Evolutionary conservation across 1,139 yeast genomes (phyloP), one percentile per base, ranked within the genome.

Genomic region (Suhomyces bolitotheri): DNA sequence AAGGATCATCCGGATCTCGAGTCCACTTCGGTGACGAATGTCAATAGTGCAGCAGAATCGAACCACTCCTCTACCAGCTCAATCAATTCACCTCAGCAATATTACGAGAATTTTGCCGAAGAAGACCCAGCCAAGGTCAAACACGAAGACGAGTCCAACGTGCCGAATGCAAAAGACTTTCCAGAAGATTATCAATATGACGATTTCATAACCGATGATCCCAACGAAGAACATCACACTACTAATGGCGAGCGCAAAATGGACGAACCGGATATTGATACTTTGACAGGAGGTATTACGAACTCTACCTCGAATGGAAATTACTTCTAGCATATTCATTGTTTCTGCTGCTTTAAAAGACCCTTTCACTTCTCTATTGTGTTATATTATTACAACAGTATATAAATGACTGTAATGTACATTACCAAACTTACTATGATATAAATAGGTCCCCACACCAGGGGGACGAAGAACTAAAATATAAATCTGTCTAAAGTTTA

Each of bases 201-300:
- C 31, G 66, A 60, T 32, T 61, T 60, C 31, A 61, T 63, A 25
- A 43, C 43, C n/a, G 51, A 49, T 5, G 47, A 35, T 10, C 41
- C 45, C 3, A 20, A 25, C 10, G 45, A 43, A n/a, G 44, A 42
- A 8, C 39, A 24, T 4, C 34, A 41, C 16, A 22, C 21, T 13
- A 16, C 27, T 3, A 36, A 25, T 8, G 26, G 29, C 11, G 46
- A 46, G 12, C 46, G 38, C 32, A 43, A 41, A 31, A 54, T 61
- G 27, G 63, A 56, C 25, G 64, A 58, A 22, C 53, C 58, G 3
- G 67, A 61, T 37, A 62, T 64, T 16, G 69, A 60, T 33, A 50
- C 60, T 6, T 50, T 64, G 37, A 46, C 67, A 4, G 62, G 65
- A 7, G 68, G 62, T 12, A 63, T 64, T 17, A 44, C 61, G 7